A percentile compares a stretch with the other conserved stretches of the same genome.
These are phyloP conservation scores for Aspergillus jensenii DNA, from an alignment of 2,329 filamentous ascomycete species.

Conservation along the genomic window DNA sequence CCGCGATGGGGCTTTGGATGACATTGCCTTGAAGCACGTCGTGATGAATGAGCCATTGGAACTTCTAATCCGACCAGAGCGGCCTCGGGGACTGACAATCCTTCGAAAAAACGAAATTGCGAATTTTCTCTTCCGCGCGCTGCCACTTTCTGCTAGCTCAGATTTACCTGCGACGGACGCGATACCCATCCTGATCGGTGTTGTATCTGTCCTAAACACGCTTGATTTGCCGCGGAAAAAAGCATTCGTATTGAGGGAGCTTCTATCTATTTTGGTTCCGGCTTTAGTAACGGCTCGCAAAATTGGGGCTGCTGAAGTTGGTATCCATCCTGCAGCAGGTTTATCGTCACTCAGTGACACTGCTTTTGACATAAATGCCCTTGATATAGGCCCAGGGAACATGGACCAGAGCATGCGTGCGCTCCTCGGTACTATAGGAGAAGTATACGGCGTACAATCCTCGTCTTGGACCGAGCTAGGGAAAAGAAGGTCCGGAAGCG, in stretches of 20 bases:
- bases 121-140: constrained; percentile 65
- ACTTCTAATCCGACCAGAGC: constrained; percentile 32
- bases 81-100: constrained; percentile 43
- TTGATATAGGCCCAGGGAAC: constrained; percentile 42
- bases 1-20: constrained; percentile 52
- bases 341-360: constrained; percentile 68
- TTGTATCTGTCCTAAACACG: constrained; percentile 78
- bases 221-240: constrained; percentile 85
- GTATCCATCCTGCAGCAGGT: constrained; percentile 89
- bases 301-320: constrained; percentile 90
- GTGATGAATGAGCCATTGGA: constrained; percentile 52
- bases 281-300: constrained; percentile 89
- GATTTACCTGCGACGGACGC: constrained; percentile 73
- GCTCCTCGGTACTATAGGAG: constrained; percentile 38
- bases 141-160: constrained; percentile 61
- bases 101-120: constrained; percentile 63
- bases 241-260: constrained; percentile 81
- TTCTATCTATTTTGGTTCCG: constrained; percentile 78
- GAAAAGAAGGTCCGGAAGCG: constrained; percentile 25
- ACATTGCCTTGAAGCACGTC: constrained; percentile 58
- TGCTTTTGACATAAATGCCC: constrained; percentile 43
- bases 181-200: constrained; percentile 77
- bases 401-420: constrained; percentile 43
- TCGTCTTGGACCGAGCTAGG: constrained; percentile 36
- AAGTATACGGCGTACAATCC: constrained; percentile 42